These are phyloP conservation scores for Ceratocystis colombiana DNA, from an alignment of 2,329 filamentous ascomycete genomes.

Conservation along the genomic window DNA sequence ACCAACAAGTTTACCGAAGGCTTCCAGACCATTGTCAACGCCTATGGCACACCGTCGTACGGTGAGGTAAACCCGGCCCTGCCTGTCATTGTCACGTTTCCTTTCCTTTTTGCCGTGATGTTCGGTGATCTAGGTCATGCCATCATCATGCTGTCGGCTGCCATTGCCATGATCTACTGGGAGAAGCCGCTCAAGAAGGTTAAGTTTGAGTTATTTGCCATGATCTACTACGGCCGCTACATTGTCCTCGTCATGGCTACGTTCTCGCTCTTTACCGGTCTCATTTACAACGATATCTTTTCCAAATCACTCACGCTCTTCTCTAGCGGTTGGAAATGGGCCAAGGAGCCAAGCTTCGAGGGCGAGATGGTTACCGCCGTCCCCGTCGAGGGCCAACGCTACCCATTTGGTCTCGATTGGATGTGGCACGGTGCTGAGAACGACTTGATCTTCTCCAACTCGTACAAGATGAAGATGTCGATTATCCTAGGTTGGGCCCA, in stretches of 20 bases:
- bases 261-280: slow-evolving; percentile 92
- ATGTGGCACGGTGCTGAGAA: slow-evolving; percentile 96
- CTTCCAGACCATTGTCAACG: slow-evolving; percentile 98
- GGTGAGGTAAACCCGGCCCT: slow-evolving; percentile 93
- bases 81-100: slow-evolving; percentile 92
- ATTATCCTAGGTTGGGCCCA: slow-evolving; percentile 95
- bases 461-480: slow-evolving; percentile 99
- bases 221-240: slow-evolving; percentile 98
- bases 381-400: slow-evolving; percentile 67
- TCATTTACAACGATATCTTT: slow-evolving; percentile 97
- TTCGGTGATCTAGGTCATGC: slow-evolving; percentile 97
- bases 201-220: slow-evolving; percentile 83
- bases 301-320: slow-evolving; percentile 88
- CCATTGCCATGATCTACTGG: slow-evolving; percentile 90
- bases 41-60: slow-evolving; percentile 95
- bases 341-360: slow-evolving; percentile 48
- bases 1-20: slow-evolving; percentile 97
- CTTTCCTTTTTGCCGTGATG: slow-evolving; percentile 99
- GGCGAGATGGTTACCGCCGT: slow-evolving; percentile 55
- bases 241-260: slow-evolving; percentile 97
- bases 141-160: slow-evolving; percentile 72
- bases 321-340: slow-evolving; percentile 78
- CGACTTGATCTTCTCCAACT: slow-evolving; percentile 90
- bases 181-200: slow-evolving; percentile 91
- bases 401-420: slow-evolving; percentile 92